Evolutionary conservation across 208 protist genomes (phyloP).

Genomic region (Trypanosoma platydactyli): DNA sequence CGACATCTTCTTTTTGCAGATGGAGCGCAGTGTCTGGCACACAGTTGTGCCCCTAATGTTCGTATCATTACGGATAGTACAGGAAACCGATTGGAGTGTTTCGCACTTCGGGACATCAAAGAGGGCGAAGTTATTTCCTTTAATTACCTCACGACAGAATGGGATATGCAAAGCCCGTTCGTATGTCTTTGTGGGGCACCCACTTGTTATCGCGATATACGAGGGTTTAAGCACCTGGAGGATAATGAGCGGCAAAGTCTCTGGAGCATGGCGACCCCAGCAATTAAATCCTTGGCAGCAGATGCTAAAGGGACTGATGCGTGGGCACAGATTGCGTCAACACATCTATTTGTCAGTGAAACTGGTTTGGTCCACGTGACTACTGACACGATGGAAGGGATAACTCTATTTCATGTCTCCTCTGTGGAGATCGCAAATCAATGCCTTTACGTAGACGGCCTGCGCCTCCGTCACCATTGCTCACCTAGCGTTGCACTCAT

Average conservation of each 20-base stretch:
- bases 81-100: slow-evolving; percentile 53
- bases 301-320: slow-evolving; percentile 25
- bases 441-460: slow-evolving; percentile 48
- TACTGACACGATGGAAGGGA: slow-evolving; percentile 51
- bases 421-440: slow-evolving; percentile 30
- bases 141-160: slow-evolving; percentile 91
- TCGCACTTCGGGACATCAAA: slow-evolving; percentile 73
- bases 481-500: slow-evolving; percentile 60
- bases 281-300: slow-evolving; percentile 57
- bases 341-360: slow-evolving; percentile 44
- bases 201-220: slow-evolving; percentile 66
- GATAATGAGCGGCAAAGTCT: slow-evolving; percentile 56
- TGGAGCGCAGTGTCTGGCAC: slow-evolving; percentile 85
- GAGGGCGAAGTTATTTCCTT: slow-evolving; percentile 79
- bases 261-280: slow-evolving; percentile 70
- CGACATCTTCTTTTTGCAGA: slow-evolving; percentile 81
- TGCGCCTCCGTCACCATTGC: slow-evolving; percentile 73
- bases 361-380: slow-evolving; percentile 48
- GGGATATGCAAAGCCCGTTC: slow-evolving; percentile 87
- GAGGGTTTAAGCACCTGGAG: slow-evolving; percentile 68
- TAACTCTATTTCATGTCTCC: slow-evolving; percentile 40
- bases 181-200: slow-evolving; percentile 59
- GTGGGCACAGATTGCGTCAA: slow-evolving; percentile 52
- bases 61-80: slow-evolving; percentile 72
- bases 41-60: slow-evolving; percentile 84